A percentile compares a stretch with the other conserved stretches of the same genome.
These are phyloP conservation scores for Cutaneotrichosporon spelunceum DNA, from an alignment of 1,284 basidiomycete genomes.

Conservation along the genomic window DNA sequence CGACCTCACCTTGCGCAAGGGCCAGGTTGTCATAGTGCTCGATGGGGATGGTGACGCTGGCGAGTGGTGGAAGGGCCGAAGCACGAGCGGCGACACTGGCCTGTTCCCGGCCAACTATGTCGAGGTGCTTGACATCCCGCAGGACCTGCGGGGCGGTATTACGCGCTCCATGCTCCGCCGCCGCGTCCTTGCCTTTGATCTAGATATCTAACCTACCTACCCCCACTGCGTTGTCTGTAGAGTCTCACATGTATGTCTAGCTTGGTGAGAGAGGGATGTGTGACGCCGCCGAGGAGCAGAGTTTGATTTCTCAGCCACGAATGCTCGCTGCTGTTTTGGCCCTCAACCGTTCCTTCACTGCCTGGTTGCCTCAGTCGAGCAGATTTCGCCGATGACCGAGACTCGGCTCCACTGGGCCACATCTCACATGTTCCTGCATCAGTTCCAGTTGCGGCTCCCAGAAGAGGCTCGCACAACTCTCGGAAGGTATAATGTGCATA, in stretches of 20 bases:
- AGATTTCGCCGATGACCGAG: no score
- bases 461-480: no score
- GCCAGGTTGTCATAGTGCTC: slow-evolving; percentile 72
- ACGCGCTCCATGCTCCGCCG: not conserved
- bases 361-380: not conserved
- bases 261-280: not conserved
- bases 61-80: slow-evolving; percentile 64
- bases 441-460: no score
- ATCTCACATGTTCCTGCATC: no score
- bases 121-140: slow-evolving; percentile 53
- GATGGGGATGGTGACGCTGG: slow-evolving; percentile 71
- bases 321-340: not conserved
- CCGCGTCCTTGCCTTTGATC: slow-evolving; percentile 1
- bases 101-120: slow-evolving; percentile 61
- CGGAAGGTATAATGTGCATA: slow-evolving; percentile 14
- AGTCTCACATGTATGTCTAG: not conserved
- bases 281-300: not conserved
- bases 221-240: not conserved
- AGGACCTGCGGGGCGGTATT: slow-evolving; percentile 22
- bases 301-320: not conserved
- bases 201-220: not conserved
- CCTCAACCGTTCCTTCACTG: not conserved
- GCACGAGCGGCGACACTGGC: slow-evolving; percentile 53
- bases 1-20: slow-evolving; percentile 79
- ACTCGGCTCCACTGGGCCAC: no score